Evolutionary conservation across 2,329 filamentous ascomycete species (phyloP), one percentile per base, ranked within the genome.

Genomic region (Neofusicoccum laricinum): DNA sequence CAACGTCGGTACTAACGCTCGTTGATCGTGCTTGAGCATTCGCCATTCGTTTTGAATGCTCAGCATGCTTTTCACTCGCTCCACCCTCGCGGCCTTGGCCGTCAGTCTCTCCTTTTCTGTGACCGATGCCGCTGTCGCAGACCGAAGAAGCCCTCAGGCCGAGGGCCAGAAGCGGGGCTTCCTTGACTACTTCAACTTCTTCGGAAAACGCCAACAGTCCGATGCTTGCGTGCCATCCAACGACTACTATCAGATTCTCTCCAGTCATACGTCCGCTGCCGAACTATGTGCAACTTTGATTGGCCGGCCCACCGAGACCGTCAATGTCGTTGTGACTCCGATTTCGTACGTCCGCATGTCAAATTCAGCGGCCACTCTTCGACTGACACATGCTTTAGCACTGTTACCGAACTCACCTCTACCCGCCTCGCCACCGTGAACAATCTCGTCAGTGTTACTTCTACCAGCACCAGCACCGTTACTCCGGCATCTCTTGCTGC

Each of bases 41-140:
- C 49, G 65, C 50, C 66, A 63, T 64, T 71, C 67, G 59, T 67
- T 68, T 73, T 66, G 72, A 70, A 70, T 72, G 69, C 71, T 75
- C 71, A 67, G 70, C 70, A 75, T 76, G 74, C 69, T 69, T 66
- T 67, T 75, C 69, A 66, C 66, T 72, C 71, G 61, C 70, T 73
- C 71, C n/a, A 66, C 71, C 7, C 48, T 61, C 25, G 63, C 69
- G 72, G 72, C 73, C 66, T 71, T 70, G 68, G 70, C 71, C 70
- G 57, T 70, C 32, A 19, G 74, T 41, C 69, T 76, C 66, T 75
- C 71, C 2, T 71, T 75, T 67, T 71, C 69, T 25, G 46, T 61
- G 46, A 45, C 55, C n/a, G 63, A 64, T 21, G 63, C 63, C 40
- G 45, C 45, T 32, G 53, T 64, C 19, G 46, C 49, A 48, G 38